Conservation (phyloP, 345 rosid genomes). For the Salix purpurea region DNA sequence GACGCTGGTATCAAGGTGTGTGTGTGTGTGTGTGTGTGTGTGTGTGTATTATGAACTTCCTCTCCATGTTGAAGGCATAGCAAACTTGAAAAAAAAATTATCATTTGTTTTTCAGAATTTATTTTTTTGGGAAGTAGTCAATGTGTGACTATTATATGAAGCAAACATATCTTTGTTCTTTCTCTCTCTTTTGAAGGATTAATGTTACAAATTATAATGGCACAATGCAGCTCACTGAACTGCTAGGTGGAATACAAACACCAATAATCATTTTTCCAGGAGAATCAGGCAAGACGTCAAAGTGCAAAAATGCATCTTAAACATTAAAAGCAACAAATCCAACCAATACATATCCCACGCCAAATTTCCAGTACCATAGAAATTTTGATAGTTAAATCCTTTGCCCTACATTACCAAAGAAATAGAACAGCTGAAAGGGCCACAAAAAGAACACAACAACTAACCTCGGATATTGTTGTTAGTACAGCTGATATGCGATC, state of each 20-base stretch:
- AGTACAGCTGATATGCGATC: conserved; percentile 80
- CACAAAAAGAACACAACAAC: not conserved
- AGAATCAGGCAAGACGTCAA: not conserved
- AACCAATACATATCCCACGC: not conserved
- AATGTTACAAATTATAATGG: not conserved
- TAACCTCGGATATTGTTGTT: conserved; percentile 86
- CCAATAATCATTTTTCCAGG: not conserved
- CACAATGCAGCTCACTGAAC: not conserved
- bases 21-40: rapidly evolving
- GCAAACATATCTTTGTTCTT: not conserved
- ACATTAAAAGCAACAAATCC: not conserved
- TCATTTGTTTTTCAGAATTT: not conserved
- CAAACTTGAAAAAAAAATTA: not conserved
- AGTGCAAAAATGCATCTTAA: not conserved
- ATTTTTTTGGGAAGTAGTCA: not conserved
- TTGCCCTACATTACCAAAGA: not conserved
- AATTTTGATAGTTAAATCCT: not conserved
- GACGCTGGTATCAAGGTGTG: not conserved
- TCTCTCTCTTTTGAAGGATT: not conserved
- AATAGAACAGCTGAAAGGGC: not conserved
- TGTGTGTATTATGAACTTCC: not conserved
- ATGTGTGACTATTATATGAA: not conserved
- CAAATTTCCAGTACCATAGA: not conserved
- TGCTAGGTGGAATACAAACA: not conserved
- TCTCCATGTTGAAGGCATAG: not conserved